Evolutionary conservation across 1,284 basidiomycete genomes (phyloP), one percentile per base, ranked within the genome.

Genomic region (Heterobasidion occidentale): DNA sequence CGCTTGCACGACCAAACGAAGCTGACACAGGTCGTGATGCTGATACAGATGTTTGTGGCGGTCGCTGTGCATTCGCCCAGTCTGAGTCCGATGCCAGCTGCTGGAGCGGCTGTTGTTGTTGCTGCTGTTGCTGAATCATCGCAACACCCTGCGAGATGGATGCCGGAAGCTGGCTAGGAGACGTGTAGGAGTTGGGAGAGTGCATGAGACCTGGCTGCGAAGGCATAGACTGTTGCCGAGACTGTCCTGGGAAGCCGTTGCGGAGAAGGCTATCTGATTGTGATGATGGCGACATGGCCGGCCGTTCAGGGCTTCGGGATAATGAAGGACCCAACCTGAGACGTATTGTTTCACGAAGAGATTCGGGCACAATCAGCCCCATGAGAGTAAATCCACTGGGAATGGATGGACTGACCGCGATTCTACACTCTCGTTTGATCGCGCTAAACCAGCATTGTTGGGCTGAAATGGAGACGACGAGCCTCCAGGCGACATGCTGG

Each of bases 11-110:
- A 52, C 71, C 64, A 54, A 77, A 77, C 54, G 76, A 70, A 62
- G 77, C 84, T 36, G 86, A 86, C 44, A 75, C 70, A 20, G 86
- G 83, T 53, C 85, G 75, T 57, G 77, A 74, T 79, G 68, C 44
- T 75, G 69, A 55, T 73, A 70, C 58, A 17, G n/a, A 63, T 55
- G 66, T 61, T 53, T 73, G 74, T 52, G 68, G 69, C 36, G 78
- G 69, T 47, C 78, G 77, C 46, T 78, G 76, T 36, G 73, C 66
- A 46, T 68, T 63, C 36, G 68, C 61, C 80, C 82, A 85, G 35
- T 85, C 81, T 45, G 75, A 74, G 57, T 74, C 70, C 67, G 76
- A 58, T 66, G 76, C 34, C 64, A 76, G 57, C 66, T 65, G 27
- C 67, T 49, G 14, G 11, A 35, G 42, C 34, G 36, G 67, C 44